Evolutionary conservation across 306 rosid genomes (phyloP).

Genomic region (Pyrus bretschneideri): DNA sequence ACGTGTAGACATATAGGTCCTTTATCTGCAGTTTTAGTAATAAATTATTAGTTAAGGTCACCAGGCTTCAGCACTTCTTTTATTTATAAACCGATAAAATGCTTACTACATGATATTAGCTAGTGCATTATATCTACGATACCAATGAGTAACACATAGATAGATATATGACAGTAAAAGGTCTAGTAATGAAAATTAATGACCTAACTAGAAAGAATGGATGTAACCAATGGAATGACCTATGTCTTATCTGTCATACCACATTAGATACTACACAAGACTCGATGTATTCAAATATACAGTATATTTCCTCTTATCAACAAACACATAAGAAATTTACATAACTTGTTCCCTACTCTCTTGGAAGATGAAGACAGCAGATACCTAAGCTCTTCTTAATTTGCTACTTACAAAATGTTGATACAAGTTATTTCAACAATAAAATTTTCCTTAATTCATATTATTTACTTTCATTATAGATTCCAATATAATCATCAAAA

Average conservation of each 20-base stretch:
- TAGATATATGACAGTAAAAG: background rate
- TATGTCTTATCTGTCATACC: background rate
- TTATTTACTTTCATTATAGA: background rate
- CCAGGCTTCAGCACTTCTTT: slow-evolving; percentile 23
- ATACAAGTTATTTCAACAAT: background rate
- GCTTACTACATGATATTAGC: background rate
- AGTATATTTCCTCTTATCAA: background rate
- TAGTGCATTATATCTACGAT: background rate
- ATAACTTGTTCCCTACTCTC: background rate
- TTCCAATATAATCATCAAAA: too few species aligned
- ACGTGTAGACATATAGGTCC: slow-evolving; percentile 32
- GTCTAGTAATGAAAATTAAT: background rate
- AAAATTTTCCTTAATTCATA: background rate
- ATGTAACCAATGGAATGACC: background rate
- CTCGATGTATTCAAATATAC: background rate
- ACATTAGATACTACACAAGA: background rate
- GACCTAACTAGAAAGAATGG: background rate
- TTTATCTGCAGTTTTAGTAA: slow-evolving; percentile 51
- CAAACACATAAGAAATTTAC: background rate
- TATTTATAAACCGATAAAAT: background rate
- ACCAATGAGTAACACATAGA: background rate
- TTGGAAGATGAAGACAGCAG: background rate
- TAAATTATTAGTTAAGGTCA: slow-evolving; percentile 36
- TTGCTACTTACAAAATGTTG: background rate
- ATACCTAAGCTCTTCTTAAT: background rate